phyloP scores from a whole-genome alignment of 345 rosid species.

The Camelina neglecta region DNA sequence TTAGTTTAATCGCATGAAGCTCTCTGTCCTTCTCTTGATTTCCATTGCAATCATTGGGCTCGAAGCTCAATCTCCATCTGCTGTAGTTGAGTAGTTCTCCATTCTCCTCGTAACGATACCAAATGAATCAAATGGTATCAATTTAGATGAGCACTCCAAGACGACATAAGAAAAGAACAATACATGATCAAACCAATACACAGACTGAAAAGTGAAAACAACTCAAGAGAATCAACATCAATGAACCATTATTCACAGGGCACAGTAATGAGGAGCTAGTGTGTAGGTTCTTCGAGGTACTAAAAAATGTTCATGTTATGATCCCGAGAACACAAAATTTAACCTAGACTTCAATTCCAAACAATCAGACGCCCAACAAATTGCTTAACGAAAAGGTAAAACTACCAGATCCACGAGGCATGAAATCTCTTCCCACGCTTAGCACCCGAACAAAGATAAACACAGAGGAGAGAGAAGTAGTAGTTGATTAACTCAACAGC shows the following conservation, averaged over 20 bases:
- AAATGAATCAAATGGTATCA: conserved; percentile 34
- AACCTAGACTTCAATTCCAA: conserved; percentile 8
- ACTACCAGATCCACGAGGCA: conserved; percentile 99
- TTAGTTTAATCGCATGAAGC: too few relatives aligned
- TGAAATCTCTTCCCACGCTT: conserved; percentile 86
- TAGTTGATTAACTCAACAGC: too few relatives aligned
- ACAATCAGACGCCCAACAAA: not conserved
- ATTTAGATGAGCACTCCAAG: conserved; percentile 5
- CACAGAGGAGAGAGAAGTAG: too few relatives aligned
- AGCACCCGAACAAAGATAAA: too few relatives aligned
- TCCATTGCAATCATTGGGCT: too few relatives aligned
- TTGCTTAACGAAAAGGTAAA: conserved; percentile 18
- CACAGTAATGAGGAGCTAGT: not conserved
- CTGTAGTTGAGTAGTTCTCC: too few relatives aligned
- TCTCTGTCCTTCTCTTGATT: too few relatives aligned
- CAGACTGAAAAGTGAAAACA: not conserved
- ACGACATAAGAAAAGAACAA: not conserved
- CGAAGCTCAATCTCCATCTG: too few relatives aligned
- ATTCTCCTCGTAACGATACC: conserved; percentile 82
- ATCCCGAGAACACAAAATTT: not conserved
- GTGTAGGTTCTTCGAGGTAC: conserved; percentile 3
- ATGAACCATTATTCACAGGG: conserved; percentile 3
- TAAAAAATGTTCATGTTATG: conserved; percentile 2
- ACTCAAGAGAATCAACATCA: not conserved
- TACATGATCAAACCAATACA: conserved; percentile 15